Conservation (phyloP, 2,329 filamentous ascomycete genomes). For the Nemania abortiva region DNA sequence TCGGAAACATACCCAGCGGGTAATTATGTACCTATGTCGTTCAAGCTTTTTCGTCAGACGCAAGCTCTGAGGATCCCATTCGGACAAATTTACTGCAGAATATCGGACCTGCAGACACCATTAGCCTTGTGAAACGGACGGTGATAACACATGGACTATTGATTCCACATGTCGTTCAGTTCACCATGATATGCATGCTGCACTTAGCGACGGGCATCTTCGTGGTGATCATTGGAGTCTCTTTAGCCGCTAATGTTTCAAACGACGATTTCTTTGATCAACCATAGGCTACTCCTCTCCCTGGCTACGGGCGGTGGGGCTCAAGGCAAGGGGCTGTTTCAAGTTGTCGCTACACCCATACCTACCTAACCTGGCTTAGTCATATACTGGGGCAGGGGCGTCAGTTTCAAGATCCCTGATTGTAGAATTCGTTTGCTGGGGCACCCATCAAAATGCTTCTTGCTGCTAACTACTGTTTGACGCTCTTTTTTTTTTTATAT, state of each 20-base stretch:
- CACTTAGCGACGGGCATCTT: background rate
- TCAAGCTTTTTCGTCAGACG: background rate
- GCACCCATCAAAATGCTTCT: background rate
- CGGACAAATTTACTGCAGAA: too few relatives aligned
- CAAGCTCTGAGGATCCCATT: background rate
- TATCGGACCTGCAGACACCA: too few relatives aligned
- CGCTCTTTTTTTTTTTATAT: too few relatives aligned
- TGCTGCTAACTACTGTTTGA: background rate
- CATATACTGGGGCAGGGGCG: background rate
- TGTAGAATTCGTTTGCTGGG: background rate
- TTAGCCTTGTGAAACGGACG: too few relatives aligned
- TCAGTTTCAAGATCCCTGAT: background rate
- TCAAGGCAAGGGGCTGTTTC: slow-evolving; percentile 20
- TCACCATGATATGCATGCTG: background rate
- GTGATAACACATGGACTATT: background rate
- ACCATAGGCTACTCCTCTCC: slow-evolving; percentile 5
- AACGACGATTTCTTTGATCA: background rate
- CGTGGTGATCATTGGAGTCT: background rate
- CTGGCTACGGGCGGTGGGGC: slow-evolving; percentile 6
- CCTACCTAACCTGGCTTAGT: background rate
- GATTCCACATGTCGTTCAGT: background rate
- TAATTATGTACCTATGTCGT: background rate
- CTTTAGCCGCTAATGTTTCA: slow-evolving; percentile 27
- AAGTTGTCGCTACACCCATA: slow-evolving; percentile 11
- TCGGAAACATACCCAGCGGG: background rate